These are phyloP conservation scores for Panicum hallii DNA, from an alignment of 202 grass and related monocot genomes.

Conservation along the genomic window DNA sequence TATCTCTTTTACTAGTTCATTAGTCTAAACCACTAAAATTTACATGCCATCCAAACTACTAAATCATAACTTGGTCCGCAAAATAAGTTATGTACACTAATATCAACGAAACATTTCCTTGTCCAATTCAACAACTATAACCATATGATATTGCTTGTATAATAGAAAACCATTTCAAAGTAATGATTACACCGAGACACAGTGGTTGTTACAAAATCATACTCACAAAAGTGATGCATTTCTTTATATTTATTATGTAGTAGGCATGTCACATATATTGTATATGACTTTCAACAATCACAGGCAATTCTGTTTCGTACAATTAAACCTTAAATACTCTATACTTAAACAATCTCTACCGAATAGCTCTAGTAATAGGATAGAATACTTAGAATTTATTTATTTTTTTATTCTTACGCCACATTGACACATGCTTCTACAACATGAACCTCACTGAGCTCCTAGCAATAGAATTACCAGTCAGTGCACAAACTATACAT, in stretches of 20 bases:
- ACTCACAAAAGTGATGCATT: neutral
- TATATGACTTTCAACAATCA: neutral
- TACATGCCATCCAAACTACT: neutral
- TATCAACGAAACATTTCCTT: neutral
- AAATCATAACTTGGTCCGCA: neutral
- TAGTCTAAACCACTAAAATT: neutral
- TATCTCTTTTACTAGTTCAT: constrained; percentile 9
- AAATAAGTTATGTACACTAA: neutral
- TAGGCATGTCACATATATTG: neutral
- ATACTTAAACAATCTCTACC: neutral
- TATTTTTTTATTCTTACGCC: neutral
- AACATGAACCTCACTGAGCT: neutral
- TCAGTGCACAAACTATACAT: neutral
- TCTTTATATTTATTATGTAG: neutral
- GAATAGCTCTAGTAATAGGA: neutral
- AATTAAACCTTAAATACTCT: constrained; percentile 1
- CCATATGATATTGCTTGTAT: neutral
- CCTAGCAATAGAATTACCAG: neutral
- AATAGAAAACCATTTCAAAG: neutral
- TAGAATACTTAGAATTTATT: neutral
- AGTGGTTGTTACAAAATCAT: neutral
- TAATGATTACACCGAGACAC: neutral
- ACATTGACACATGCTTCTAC: neutral
- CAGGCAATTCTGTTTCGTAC: neutral
- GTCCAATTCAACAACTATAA: neutral